A percentile compares a stretch with the other conserved stretches of the same genome.
Evolutionary conservation across 2,329 filamentous ascomycete species (phyloP).

Genomic region (Ophiostoma australiae): DNA sequence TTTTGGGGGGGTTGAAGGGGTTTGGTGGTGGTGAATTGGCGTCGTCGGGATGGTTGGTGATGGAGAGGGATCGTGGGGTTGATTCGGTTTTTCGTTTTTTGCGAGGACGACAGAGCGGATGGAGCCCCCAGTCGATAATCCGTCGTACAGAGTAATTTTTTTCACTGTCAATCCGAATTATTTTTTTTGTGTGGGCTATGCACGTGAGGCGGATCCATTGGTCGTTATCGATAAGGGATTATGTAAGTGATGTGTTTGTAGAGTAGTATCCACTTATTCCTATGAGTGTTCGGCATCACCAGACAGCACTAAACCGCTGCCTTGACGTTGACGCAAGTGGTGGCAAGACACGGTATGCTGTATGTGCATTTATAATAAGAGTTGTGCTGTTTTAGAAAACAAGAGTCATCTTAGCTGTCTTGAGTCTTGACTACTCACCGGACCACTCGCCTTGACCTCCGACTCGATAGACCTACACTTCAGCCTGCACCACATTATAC

Average conservation of each 20-base stretch:
- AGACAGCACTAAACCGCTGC: conserved; percentile 1
- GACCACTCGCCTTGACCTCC: not conserved
- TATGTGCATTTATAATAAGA: not conserved
- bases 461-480: not conserved
- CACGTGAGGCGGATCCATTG: conserved; percentile 22
- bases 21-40: conserved; percentile 30
- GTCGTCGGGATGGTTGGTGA: conserved; percentile 27
- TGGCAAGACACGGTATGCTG: conserved; percentile 12
- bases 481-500: too few relatives aligned
- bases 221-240: conserved; percentile 10
- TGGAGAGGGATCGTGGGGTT: conserved; percentile 19
- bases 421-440: not conserved
- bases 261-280: not conserved
- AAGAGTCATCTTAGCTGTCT: not conserved
- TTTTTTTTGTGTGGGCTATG: conserved; percentile 26
- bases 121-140: conserved; percentile 5
- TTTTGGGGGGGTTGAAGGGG: conserved; percentile 27
- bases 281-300: not conserved
- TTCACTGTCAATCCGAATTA: conserved; percentile 15
- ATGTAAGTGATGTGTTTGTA: conserved; percentile 1
- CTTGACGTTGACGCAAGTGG: conserved; percentile 6
- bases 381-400: not conserved
- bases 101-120: not conserved
- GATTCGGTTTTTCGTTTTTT: conserved; percentile 17
- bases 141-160: conserved; percentile 13